Base-by-base conservation (phyloP, 169 alveolate genomes). In the Babesia ovis region DNA sequence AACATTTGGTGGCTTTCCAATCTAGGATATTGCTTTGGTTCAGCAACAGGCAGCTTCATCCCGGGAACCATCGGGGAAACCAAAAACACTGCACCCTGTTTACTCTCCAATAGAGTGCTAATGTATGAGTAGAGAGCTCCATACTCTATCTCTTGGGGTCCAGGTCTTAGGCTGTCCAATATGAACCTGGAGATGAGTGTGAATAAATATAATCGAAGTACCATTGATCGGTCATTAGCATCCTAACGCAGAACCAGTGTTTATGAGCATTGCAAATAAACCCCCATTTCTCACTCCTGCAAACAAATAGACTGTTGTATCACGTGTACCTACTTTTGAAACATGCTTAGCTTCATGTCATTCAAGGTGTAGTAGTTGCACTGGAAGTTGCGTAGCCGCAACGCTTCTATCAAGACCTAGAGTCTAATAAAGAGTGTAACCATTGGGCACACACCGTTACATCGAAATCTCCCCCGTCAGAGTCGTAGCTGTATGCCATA, bases 241-340 rank as follows among this genome's bases (percentile, higher is more conserved):
- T 68, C 43, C 88, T 59, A 5, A 80, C 48, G 22, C 76, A 71
- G 34, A 80, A 70, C 88, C 88, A 80, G 42, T 80, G 88, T 35
- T 55, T 39, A 23, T 68, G 58, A 1, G 55, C 67, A 25, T 80
- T 80, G 34, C 84, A 71, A 4, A 80, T 60, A 29, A 80, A 80
- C 8, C 84, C 88, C 9, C 35, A 32, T 4, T 32, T 39, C 5
- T 80, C 56, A 18, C 32, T 48, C 39, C 83, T 80, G n/a, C 35
- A 6, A 20, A 4, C 23, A 23, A 1, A 20, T 22, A 18, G 18
- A 67, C n/a, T 14, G n/a, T 41, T 16, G 14, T 45, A 5, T 6
- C 32, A 2, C 16, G 31, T 18, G 11, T 9, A 59, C 54, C 20
- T 25, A 70, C 80, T 39, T 41, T 45, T 80, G 84, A 37, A 70